Percentiles rank a stretch among this genome's conserved stretches.
Evolutionary conservation across 352 stramenopile genomes (phyloP).

Genomic region (Phytopythium kandeliae): DNA sequence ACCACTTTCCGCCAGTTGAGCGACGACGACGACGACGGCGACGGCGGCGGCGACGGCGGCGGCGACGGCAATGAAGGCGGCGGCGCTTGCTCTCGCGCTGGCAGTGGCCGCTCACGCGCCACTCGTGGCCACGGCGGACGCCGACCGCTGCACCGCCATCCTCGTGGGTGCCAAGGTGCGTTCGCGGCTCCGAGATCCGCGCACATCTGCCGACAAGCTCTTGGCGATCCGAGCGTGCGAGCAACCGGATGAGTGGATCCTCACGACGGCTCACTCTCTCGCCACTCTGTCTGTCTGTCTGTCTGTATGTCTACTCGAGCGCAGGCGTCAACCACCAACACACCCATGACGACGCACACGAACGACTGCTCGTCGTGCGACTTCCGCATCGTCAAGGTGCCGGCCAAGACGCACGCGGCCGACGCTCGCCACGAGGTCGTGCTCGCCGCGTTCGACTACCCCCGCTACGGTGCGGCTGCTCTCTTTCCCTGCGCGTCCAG

Average conservation of each 20-base stretch:
- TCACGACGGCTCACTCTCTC: no score
- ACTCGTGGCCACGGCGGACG: slow-evolving; percentile 10
- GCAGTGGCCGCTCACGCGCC: slow-evolving; percentile 5
- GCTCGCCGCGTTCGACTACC: slow-evolving; percentile 55
- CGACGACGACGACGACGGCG: no score
- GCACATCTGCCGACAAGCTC: no score
- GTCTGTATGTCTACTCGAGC: not conserved
- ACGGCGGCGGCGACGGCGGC: no score
- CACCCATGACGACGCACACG: slow-evolving; percentile 80
- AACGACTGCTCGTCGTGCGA: slow-evolving; percentile 82
- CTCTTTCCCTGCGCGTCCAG: no score
- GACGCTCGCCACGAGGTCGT: slow-evolving; percentile 49
- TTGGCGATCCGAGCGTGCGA: no score
- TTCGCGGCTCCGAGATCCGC: no score
- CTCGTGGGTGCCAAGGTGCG: slow-evolving; percentile 67
- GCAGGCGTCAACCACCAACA: slow-evolving; percentile 51
- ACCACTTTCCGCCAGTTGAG: no score
- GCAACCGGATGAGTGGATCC: no score
- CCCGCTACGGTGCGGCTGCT: slow-evolving; percentile 53
- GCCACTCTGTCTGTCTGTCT: no score
- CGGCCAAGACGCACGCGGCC: slow-evolving; percentile 35
- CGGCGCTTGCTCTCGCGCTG: slow-evolving; percentile 8
- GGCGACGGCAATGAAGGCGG: not conserved
- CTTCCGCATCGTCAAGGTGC: slow-evolving; percentile 79
- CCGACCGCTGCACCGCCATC: slow-evolving; percentile 77